Conservation (phyloP, 2,329 filamentous ascomycete genomes). For the Huntiella moniliformis region DNA sequence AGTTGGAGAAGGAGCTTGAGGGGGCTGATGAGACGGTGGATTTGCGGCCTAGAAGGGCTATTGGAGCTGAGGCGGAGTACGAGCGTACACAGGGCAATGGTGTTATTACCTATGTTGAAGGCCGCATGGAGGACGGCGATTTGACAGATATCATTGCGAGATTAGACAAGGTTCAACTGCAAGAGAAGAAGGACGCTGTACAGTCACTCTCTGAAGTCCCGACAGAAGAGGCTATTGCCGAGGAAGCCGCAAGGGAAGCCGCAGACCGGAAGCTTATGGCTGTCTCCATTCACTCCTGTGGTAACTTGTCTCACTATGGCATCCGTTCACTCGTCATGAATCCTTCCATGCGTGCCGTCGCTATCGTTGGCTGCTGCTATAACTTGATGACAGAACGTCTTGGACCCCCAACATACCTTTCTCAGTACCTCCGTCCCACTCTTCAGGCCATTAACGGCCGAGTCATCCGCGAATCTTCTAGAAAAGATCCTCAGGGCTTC, state of each 20-base stretch:
- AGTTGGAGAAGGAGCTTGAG: constrained; percentile 10
- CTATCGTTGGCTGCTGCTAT: constrained; percentile 96
- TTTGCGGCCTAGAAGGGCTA: constrained; percentile 30
- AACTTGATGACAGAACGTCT: constrained; percentile 85
- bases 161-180: constrained; percentile 23
- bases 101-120: constrained; percentile 59
- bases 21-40: constrained; percentile 19
- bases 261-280: constrained; percentile 44
- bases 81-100: constrained; percentile 43
- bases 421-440: constrained; percentile 54
- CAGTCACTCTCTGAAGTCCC: constrained; percentile 15
- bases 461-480: constrained; percentile 45
- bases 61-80: constrained; percentile 29
- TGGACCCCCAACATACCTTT: constrained; percentile 71
- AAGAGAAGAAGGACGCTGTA: constrained; percentile 5
- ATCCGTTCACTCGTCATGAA: constrained; percentile 75
- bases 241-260: constrained; percentile 14
- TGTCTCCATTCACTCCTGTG: constrained; percentile 90
- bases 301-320: constrained; percentile 90
- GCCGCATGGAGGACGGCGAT: constrained; percentile 54
- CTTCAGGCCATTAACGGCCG: constrained; percentile 50
- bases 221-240: constrained; percentile 5
- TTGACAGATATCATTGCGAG: constrained; percentile 47
- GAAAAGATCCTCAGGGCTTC: constrained; percentile 78
- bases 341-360: constrained; percentile 68